Evolutionary conservation across 176 grass and related monocot genomes (phyloP).

Genomic region (Pontederia crassipes): DNA sequence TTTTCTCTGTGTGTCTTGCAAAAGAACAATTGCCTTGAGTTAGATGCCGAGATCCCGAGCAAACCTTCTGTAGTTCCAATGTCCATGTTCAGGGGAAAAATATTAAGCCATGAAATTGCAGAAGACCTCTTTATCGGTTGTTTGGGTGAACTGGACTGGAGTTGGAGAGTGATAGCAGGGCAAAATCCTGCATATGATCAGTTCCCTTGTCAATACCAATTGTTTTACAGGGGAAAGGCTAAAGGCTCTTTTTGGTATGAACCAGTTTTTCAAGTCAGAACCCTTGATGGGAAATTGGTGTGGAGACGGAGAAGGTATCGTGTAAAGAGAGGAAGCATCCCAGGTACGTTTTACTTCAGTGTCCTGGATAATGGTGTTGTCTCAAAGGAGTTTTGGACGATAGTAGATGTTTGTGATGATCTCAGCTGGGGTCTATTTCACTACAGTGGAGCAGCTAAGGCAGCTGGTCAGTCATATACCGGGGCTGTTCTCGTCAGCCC

Average conservation of each 20-base stretch:
- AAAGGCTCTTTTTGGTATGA: constrained; percentile 95
- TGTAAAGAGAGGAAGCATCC: constrained; percentile 49
- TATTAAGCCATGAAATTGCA: constrained; percentile 68
- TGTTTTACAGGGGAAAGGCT: constrained; percentile 86
- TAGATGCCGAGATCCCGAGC: constrained; percentile 68
- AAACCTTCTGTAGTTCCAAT: constrained; percentile 50
- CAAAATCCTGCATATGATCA: constrained; percentile 98
- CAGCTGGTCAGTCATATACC: constrained; percentile 70
- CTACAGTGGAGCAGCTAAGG: constrained; percentile 70
- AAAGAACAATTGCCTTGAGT: constrained; percentile 90
- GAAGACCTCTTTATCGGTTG: constrained; percentile 91
- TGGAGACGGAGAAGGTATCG: constrained; percentile 80
- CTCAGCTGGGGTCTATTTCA: constrained; percentile 90
- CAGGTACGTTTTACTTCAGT: constrained; percentile 93
- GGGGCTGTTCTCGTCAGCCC: constrained; percentile 81
- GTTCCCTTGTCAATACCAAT: constrained; percentile 84
- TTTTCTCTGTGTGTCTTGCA: constrained; percentile 96
- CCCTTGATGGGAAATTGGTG: constrained; percentile 56
- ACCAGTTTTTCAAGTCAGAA: constrained; percentile 83
- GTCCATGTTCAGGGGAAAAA: constrained; percentile 53
- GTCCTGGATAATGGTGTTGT: constrained; percentile 88
- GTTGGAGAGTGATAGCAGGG: constrained; percentile 75
- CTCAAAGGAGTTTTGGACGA: constrained; percentile 91
- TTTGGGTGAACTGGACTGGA: constrained; percentile 68
- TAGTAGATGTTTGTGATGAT: constrained; percentile 72